phyloP scores from a whole-genome alignment of 352 stramenopile species.

The Globisporangium alternatum region DNA sequence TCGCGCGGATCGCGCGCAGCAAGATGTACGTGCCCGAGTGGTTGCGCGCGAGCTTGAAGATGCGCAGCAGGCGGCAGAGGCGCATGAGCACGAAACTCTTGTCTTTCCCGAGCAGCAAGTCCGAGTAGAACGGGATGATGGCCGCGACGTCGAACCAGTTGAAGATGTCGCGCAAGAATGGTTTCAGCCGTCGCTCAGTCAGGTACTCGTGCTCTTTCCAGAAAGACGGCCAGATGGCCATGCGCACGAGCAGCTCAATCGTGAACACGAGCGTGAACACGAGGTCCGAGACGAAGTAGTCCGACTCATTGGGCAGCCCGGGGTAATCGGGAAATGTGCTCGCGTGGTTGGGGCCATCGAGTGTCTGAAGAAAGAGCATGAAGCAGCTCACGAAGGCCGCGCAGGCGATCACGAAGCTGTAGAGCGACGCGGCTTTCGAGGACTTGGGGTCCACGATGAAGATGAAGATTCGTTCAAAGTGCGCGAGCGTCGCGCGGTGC shows the following conservation, averaged over 20 bases:
- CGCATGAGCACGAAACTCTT: slow-evolving; percentile 77
- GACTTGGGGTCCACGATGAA: slow-evolving; percentile 78
- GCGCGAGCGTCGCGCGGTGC: slow-evolving; percentile 42
- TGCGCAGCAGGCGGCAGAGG: slow-evolving; percentile 65
- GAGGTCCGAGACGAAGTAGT: slow-evolving; percentile 61
- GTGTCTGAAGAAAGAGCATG: slow-evolving; percentile 71
- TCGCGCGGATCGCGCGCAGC: slow-evolving; percentile 64
- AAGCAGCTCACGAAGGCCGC: slow-evolving; percentile 69
- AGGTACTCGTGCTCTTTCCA: slow-evolving; percentile 74
- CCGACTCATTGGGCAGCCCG: slow-evolving; percentile 36
- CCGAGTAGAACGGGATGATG: slow-evolving; percentile 71
- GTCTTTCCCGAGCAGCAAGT: slow-evolving; percentile 64
- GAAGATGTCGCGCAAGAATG: slow-evolving; percentile 72
- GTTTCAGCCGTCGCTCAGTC: slow-evolving; percentile 54
- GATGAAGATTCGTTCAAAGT: slow-evolving; percentile 59
- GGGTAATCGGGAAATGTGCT: slow-evolving; percentile 66
- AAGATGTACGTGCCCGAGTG: slow-evolving; percentile 79
- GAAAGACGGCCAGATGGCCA: slow-evolving; percentile 71
- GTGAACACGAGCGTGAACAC: slow-evolving; percentile 78
- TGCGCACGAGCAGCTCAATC: slow-evolving; percentile 58
- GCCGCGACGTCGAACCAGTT: slow-evolving; percentile 81
- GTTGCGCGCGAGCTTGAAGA: slow-evolving; percentile 79
- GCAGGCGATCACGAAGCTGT: slow-evolving; percentile 69
- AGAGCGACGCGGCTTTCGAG: slow-evolving; percentile 56
- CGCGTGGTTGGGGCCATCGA: slow-evolving; percentile 71